A percentile compares a stretch with the other conserved stretches of the same genome.
These are phyloP conservation scores for Talinum fruticosum DNA, from an alignment of 148 eudicot genomes.

Conservation along the genomic window DNA sequence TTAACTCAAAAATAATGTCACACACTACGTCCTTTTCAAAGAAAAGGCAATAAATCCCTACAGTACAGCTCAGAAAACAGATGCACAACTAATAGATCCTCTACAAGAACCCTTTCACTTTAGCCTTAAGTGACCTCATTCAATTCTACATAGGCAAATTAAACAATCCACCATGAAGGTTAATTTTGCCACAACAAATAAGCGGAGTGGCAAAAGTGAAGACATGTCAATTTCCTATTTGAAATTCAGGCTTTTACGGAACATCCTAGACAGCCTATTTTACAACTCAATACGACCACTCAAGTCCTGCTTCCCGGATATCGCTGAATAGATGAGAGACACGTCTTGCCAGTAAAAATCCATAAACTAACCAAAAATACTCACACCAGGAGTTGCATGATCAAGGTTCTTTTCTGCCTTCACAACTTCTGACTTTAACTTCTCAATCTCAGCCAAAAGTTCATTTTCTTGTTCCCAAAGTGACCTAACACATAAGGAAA, in stretches of 20 bases:
- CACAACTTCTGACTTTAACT: conserved; percentile 70
- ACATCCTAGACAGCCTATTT: too few relatives aligned
- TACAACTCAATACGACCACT: background rate
- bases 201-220: background rate
- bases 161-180: background rate
- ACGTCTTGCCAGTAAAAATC: background rate
- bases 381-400: conserved; percentile 96
- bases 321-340: conserved; percentile 5
- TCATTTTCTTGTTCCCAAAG: conserved; percentile 87
- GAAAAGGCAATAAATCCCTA: too few relatives aligned
- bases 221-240: background rate
- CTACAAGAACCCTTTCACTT: too few relatives aligned
- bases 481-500: conserved; percentile 43
- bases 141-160: too few relatives aligned
- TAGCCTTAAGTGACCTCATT: too few relatives aligned
- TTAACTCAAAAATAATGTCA: too few relatives aligned
- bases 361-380: conserved; percentile 28
- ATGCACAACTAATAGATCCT: too few relatives aligned
- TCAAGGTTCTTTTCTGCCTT: conserved; percentile 95
- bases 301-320: background rate
- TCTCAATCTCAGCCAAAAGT: conserved; percentile 73
- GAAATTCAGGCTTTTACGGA: background rate
- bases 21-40: too few relatives aligned
- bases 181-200: background rate
- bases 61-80: too few relatives aligned